Evolutionary conservation across 495 filamentous ascomycete genomes (phyloP).

Genomic region (Penicillium roqueforti): DNA sequence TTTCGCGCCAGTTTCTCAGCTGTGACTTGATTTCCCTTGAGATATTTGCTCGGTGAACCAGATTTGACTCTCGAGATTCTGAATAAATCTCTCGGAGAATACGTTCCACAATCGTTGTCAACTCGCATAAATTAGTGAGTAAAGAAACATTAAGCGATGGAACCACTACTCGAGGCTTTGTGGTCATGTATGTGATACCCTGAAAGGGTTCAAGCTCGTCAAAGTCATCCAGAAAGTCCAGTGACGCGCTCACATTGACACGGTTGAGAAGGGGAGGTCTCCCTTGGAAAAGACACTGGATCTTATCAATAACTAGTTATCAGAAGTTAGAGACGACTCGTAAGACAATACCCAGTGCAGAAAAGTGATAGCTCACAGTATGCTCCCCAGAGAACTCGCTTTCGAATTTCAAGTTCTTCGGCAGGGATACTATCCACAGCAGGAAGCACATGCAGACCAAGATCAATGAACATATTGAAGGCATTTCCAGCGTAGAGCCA

Average conservation of each 20-base stretch:
- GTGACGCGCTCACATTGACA: slow-evolving; percentile 25
- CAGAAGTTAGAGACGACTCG: not conserved
- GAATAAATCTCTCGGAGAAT: slow-evolving; percentile 31
- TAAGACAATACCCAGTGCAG: not conserved
- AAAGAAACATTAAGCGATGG: slow-evolving; percentile 29
- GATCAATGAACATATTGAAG: slow-evolving; percentile 45
- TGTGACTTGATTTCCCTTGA: slow-evolving; percentile 22
- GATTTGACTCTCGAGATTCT: slow-evolving; percentile 20
- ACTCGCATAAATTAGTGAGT: slow-evolving; percentile 29
- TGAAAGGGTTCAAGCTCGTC: slow-evolving; percentile 35
- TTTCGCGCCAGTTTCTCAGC: slow-evolving; percentile 22
- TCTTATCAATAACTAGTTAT: slow-evolving; percentile 30
- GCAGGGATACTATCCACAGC: slow-evolving; percentile 20
- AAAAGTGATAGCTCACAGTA: slow-evolving; percentile 26
- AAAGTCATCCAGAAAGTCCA: slow-evolving; percentile 31
- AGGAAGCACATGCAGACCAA: slow-evolving; percentile 39
- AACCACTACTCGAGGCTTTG: slow-evolving; percentile 3
- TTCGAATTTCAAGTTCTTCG: slow-evolving; percentile 42
- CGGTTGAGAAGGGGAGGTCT: slow-evolving; percentile 29
- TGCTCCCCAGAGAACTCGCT: slow-evolving; percentile 40
- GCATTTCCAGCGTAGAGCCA: slow-evolving; percentile 46
- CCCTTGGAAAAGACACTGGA: slow-evolving; percentile 35
- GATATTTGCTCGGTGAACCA: slow-evolving; percentile 13
- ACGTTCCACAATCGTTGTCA: slow-evolving; percentile 30
- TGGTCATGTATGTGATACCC: slow-evolving; percentile 20